Evolutionary conservation across 1,284 basidiomycete species (phyloP).

Genomic region (Neolentinus lepideus): DNA sequence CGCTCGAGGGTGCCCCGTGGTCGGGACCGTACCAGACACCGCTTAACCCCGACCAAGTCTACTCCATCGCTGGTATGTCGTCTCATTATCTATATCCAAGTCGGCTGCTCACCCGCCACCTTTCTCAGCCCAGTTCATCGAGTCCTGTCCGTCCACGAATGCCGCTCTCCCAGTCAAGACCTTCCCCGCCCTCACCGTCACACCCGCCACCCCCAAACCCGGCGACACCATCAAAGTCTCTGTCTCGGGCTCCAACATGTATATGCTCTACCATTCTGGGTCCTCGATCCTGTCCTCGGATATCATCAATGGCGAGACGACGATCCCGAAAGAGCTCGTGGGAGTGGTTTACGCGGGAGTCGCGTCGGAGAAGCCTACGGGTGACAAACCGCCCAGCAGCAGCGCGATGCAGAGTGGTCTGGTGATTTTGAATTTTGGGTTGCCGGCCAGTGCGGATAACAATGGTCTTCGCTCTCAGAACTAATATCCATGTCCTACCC

Average conservation of each 20-base stretch:
- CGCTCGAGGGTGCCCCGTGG: conserved; percentile 42
- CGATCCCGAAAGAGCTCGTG: conserved; percentile 19
- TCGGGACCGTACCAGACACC: conserved; percentile 48
- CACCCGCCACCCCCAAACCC: conserved; percentile 13
- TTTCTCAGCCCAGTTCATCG: conserved; percentile 29
- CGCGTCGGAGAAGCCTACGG: conserved; percentile 14
- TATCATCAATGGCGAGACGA: conserved; percentile 23
- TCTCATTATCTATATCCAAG: not conserved
- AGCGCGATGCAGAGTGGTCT: conserved; percentile 20
- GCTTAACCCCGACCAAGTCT: conserved; percentile 40
- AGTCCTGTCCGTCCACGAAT: conserved; percentile 37
- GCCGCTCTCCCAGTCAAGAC: conserved; percentile 29
- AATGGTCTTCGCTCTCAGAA: no score
- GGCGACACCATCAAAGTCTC: not conserved
- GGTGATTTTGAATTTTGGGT: not conserved
- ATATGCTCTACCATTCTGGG: conserved; percentile 32
- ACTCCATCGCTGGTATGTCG: conserved; percentile 27
- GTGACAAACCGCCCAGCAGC: conserved; percentile 15
- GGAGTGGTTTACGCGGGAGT: conserved; percentile 25
- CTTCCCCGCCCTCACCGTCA: conserved; percentile 29
- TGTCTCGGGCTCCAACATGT: conserved; percentile 12
- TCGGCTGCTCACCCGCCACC: not conserved
- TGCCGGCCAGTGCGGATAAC: not conserved
- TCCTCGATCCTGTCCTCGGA: conserved; percentile 24
- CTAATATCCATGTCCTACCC: no score